Conservation (phyloP, 2,329 filamentous ascomycete genomes). For the Fusarium decemcellulare region DNA sequence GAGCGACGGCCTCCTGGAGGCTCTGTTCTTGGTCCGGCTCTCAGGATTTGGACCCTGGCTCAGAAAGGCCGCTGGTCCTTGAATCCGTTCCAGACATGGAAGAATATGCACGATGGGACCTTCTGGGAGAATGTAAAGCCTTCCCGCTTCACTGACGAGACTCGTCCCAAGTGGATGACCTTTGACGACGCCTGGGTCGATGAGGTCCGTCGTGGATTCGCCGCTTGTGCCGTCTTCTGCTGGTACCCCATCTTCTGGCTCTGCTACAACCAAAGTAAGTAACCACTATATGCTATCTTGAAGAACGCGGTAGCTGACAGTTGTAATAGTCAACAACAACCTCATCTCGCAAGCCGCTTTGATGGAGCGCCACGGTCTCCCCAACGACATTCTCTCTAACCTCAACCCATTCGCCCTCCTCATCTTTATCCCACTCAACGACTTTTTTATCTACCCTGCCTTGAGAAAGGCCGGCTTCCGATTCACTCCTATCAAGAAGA, state of each 20-base stretch:
- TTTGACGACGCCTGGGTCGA: slow-evolving; percentile 87
- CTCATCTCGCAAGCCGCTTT: slow-evolving; percentile 74
- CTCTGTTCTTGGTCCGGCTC: slow-evolving; percentile 76
- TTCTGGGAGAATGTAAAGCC: slow-evolving; percentile 81
- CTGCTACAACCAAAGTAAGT: slow-evolving; percentile 61
- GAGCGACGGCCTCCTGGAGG: slow-evolving; percentile 71
- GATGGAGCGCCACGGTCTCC: slow-evolving; percentile 78
- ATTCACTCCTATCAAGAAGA: slow-evolving; percentile 83
- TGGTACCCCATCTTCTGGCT: slow-evolving; percentile 77
- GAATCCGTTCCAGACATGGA: slow-evolving; percentile 74
- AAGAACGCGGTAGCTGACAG: slow-evolving; percentile 23
- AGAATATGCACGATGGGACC: slow-evolving; percentile 67
- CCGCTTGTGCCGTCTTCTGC: slow-evolving; percentile 77
- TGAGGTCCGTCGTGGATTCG: slow-evolving; percentile 77
- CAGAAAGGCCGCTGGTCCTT: slow-evolving; percentile 78
- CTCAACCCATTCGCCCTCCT: slow-evolving; percentile 81
- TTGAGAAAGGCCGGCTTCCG: slow-evolving; percentile 74
- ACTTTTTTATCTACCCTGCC: slow-evolving; percentile 76
- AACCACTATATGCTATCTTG: not conserved
- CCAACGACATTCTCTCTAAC: slow-evolving; percentile 83
- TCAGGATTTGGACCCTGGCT: slow-evolving; percentile 72
- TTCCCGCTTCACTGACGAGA: slow-evolving; percentile 67
- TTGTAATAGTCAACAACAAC: slow-evolving; percentile 66
- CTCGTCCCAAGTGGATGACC: slow-evolving; percentile 78
- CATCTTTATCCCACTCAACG: slow-evolving; percentile 80